phyloP scores from a whole-genome alignment of 2,329 filamentous ascomycete genomes.

The Escovopsis sp. region DNA sequence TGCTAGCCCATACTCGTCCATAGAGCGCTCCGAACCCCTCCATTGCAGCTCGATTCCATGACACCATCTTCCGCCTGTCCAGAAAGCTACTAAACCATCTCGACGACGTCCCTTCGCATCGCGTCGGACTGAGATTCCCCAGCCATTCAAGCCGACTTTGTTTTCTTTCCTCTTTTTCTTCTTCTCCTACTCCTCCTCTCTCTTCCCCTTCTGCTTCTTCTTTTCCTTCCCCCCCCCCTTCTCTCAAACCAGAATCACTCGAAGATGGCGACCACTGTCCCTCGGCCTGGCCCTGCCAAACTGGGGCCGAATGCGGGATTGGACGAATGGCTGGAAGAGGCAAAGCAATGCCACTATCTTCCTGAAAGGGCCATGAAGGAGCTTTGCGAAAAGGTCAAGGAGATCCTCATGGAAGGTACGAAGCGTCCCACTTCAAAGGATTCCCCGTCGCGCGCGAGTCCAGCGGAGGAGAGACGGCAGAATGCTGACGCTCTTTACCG shows the following conservation, averaged over 20 bases:
- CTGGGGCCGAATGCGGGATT: constrained; percentile 71
- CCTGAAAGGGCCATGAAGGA: constrained; percentile 97
- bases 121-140: constrained; percentile 4
- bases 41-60: constrained; percentile 2
- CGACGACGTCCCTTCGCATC: constrained; percentile 3
- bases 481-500: neutral
- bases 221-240: constrained; percentile 7
- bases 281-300: constrained; percentile 81
- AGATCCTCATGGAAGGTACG: constrained; percentile 92
- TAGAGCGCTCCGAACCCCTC: constrained; percentile 10
- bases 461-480: neutral
- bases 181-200: too few species aligned
- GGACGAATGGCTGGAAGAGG: constrained; percentile 93
- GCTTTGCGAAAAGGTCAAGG: constrained; percentile 96
- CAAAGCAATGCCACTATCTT: constrained; percentile 93
- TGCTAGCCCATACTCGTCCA: neutral
- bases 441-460: neutral
- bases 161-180: too few species aligned
- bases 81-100: constrained; percentile 2
- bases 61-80: constrained; percentile 4
- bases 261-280: constrained; percentile 38
- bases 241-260: constrained; percentile 10
- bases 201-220: too few species aligned
- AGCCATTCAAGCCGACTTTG: constrained; percentile 1
- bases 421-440: neutral